Evolutionary conservation across 768 basidiomycete genomes (phyloP).

Genomic region (Amyloporia xantha): DNA sequence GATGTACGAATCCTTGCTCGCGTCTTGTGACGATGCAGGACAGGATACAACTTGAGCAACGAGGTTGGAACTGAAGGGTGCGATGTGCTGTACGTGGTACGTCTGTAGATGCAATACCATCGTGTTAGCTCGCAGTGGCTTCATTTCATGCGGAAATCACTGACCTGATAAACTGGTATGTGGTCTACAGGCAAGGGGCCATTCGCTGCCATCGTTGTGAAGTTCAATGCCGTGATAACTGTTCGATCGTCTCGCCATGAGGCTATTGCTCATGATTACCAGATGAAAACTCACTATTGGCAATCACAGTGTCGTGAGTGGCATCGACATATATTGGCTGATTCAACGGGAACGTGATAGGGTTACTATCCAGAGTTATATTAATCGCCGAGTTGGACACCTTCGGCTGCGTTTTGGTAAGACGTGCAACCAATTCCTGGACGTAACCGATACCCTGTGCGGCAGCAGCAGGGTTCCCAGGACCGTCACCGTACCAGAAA

Average conservation of each 20-base stretch:
- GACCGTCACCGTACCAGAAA: constrained; percentile 34
- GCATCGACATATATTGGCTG: constrained; percentile 40
- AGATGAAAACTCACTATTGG: constrained; percentile 24
- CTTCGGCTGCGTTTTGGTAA: constrained; percentile 31
- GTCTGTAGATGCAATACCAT: constrained; percentile 16
- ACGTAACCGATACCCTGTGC: constrained; percentile 35
- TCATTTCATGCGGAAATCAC: not conserved
- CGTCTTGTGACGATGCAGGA: constrained; percentile 14
- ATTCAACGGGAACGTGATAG: constrained; percentile 28
- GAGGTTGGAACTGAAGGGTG: constrained; percentile 42
- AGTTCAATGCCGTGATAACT: constrained; percentile 40
- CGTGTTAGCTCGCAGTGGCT: not conserved
- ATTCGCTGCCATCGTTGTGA: constrained; percentile 32
- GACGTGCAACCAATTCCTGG: constrained; percentile 37
- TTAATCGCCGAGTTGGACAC: constrained; percentile 40
- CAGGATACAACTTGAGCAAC: constrained; percentile 41
- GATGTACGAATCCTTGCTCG: constrained; percentile 25
- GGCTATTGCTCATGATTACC: not conserved
- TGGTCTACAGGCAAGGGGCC: constrained; percentile 36
- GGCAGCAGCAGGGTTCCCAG: constrained; percentile 36
- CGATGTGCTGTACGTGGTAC: constrained; percentile 35
- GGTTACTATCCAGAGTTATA: constrained; percentile 35
- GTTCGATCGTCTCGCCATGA: not conserved
- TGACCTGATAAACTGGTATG: constrained; percentile 27
- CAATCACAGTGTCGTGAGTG: constrained; percentile 40